A percentile compares a stretch with the other conserved stretches of the same genome.
These are phyloP conservation scores for Corchorus capsularis DNA, from an alignment of 345 rosid species.

Conservation along the genomic window DNA sequence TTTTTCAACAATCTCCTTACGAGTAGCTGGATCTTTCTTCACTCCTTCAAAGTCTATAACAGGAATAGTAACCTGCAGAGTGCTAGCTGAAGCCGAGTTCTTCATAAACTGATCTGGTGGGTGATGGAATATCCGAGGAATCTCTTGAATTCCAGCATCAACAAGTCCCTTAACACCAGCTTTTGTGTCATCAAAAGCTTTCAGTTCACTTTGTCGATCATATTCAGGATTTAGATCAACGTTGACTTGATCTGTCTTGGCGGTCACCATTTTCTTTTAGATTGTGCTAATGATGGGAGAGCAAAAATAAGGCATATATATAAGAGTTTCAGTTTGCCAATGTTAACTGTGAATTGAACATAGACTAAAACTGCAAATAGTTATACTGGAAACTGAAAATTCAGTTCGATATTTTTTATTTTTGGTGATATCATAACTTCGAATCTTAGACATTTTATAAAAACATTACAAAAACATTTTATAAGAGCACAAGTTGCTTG, in stretches of 20 bases:
- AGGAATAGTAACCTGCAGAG: constrained; percentile 30
- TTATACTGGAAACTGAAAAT: background rate
- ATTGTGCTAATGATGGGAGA: background rate
- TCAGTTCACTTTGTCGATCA: constrained; percentile 21
- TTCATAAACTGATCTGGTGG: constrained; percentile 1
- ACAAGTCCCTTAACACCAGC: constrained; percentile 33
- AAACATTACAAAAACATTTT: background rate
- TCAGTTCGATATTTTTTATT: background rate
- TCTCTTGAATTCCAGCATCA: constrained; percentile 20
- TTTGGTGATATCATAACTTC: too few relatives aligned
- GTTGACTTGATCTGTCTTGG: background rate
- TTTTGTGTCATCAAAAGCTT: constrained; percentile 36
- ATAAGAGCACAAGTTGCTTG: too few relatives aligned
- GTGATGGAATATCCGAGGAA: constrained; percentile 38
- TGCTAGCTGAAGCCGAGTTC: background rate
- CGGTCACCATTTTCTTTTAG: background rate
- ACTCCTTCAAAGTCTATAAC: constrained; percentile 37
- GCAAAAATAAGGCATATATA: background rate
- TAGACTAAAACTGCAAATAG: background rate
- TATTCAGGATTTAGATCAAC: background rate
- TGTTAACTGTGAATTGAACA: too few relatives aligned
- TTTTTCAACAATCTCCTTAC: constrained; percentile 4
- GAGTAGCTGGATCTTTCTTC: background rate
- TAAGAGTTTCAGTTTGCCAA: background rate
- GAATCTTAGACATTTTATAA: background rate